Evolutionary conservation across 2,329 filamentous ascomycete genomes (phyloP), one percentile per base, ranked within the genome.

Genomic region (Esteya vermicola): DNA sequence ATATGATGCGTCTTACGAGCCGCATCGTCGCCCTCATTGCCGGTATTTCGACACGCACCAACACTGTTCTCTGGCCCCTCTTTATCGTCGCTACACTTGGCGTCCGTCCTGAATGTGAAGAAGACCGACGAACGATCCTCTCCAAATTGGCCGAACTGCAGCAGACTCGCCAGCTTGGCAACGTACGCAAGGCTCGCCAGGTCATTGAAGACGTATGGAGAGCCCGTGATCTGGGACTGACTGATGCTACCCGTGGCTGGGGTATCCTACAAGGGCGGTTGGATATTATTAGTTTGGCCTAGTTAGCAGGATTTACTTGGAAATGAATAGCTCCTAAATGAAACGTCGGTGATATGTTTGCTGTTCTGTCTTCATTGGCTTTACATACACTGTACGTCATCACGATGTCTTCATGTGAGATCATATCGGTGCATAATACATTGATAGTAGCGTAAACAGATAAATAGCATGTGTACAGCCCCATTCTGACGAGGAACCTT

Each of bases 141-240:
- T 26, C 41, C 16, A 48, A 43, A 32, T 38, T 56, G 5, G 45
- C 49, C 8, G 45, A 45, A 5, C 48, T 57, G 16, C 52, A 53
- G 35, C 41, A 48, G 10, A 52, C 52, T 5, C 48, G 55, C n/a
- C 53, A 56, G 25, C 36, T 56, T 23, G 49, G 51, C 5, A 53
- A 52, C 12, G 51, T 57, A 4, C 52, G 52, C 30, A 55, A 57
- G 43, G 55, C 53, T 0, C 46, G 53, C 14, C 25, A 45, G 4
- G 45, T 55, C 10, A 54, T 57, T n/a, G 49, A 49, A 25, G 46
- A 49, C 14, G 51, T 57, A 0, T 57, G 55, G 53, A 55, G 50
- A 34, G 44, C 50, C 9, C 45, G 53, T 14, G 54, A 57, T 27
- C 32, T 55, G 9, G 41, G 31, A 18, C 4, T 14, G 9, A 3